Evolutionary conservation across 2,329 filamentous ascomycete species (phyloP), one percentile per base, ranked within the genome.

Genomic region (Ophiostoma quercus): DNA sequence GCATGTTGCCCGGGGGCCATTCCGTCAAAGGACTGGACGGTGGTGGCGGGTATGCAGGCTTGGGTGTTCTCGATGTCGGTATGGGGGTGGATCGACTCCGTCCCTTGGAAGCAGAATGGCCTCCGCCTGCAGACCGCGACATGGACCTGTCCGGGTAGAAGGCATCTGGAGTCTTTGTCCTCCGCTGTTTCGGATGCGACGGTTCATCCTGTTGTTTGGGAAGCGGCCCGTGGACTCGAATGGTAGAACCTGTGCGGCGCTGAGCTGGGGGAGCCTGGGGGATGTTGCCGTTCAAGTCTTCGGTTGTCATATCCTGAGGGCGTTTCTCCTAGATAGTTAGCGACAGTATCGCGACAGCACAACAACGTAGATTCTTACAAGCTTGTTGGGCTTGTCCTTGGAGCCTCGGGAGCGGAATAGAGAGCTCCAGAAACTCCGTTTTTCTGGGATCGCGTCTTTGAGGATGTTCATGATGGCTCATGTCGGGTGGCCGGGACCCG

Each of bases 1-100:
- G 79, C 66, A 87, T 77, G 67, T 83, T 84, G 12, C 79, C 77
- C 0, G 87, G 87, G 22, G 87, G 87, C 87, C 87, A 89, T 74
- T 82, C 79, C 1, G 82, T 83, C 70, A 85, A 76, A 5, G 82
- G 80, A 8, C 77, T 74, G 9, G 54, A 77, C 75, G 62, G 74
- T 72, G 66, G 78, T 75, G 65, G 78, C 77, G 22, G 74, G 67
- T 63, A 78, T 74, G 51, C 37, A 41, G 4, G 63, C 41, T 29
- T 63, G 25, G 62, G 81, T 25, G 80, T 80, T 72, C 81, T 82
- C 71, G 75, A 69, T 72, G 76, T 72, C 74, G 51, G 8, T 12
- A 51, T 41, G 7, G 70, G 43, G 2, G 39, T 43, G 6, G 68
- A 25, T 5, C n/a, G 32, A 25, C 16, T 57, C 25, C 65, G 39